Percentiles rank a stretch among this genome's conserved stretches.
These are phyloP conservation scores for Choanephora cucurbitarum DNA, from an alignment of 371 early-diverging fungal species.

Conservation along the genomic window DNA sequence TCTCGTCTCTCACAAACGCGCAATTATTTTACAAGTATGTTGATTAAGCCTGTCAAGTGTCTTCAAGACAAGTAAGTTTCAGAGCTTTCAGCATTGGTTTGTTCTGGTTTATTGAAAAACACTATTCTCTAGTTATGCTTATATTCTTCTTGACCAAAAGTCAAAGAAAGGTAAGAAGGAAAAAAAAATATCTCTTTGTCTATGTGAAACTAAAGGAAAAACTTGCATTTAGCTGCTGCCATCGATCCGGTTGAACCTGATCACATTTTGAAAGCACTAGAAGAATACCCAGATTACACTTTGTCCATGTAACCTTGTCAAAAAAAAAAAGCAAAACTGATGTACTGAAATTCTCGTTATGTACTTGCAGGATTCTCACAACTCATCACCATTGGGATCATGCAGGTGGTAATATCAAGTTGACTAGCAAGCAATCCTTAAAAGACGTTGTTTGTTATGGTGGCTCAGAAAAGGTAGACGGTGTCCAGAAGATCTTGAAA, in stretches of 20 bases:
- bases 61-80: constrained; percentile 40
- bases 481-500: constrained; percentile 61
- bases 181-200: neutral
- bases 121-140: constrained; percentile 63
- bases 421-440: constrained; percentile 30
- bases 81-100: neutral
- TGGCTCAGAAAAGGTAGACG: constrained; percentile 51
- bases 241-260: constrained; percentile 64
- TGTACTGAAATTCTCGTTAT: neutral
- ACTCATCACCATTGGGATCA: constrained; percentile 88
- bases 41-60: constrained; percentile 33
- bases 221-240: constrained; percentile 33
- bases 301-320: constrained; percentile 37
- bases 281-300: constrained; percentile 42
- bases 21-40: constrained; percentile 24
- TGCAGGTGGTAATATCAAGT: constrained; percentile 70
- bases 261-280: constrained; percentile 42
- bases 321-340: neutral
- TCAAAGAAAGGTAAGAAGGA: constrained; percentile 45
- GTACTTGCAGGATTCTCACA: constrained; percentile 52
- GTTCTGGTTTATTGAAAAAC: neutral
- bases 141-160: constrained; percentile 69
- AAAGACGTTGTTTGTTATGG: constrained; percentile 40
- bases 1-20: constrained; percentile 21
- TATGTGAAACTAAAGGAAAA: neutral